A percentile compares a stretch with the other conserved stretches of the same genome.
These are phyloP conservation scores for Lactarius evosmus DNA, from an alignment of 768 basidiomycete species.

Conservation along the genomic window DNA sequence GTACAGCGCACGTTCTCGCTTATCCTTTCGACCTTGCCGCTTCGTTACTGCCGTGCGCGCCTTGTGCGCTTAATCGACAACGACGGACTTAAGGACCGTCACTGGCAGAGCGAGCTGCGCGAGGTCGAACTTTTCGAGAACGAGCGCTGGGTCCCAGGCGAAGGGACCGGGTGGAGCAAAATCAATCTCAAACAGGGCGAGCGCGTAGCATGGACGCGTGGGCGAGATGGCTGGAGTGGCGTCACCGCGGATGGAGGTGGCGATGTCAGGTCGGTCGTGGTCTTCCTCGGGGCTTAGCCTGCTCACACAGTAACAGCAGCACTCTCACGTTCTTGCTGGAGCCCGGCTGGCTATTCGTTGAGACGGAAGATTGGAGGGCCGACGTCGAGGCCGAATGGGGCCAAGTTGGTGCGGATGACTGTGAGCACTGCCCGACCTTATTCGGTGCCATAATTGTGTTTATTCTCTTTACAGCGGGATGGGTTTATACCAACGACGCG, in stretches of 20 bases:
- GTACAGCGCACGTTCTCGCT: constrained; percentile 35
- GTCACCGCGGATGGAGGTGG: constrained; percentile 45
- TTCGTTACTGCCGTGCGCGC: constrained; percentile 25
- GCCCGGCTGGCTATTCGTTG: constrained; percentile 69
- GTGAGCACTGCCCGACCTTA: constrained; percentile 29
- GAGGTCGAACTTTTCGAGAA: constrained; percentile 82
- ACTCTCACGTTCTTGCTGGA: constrained; percentile 78
- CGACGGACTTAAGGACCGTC: constrained; percentile 58
- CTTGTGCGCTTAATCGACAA: constrained; percentile 51
- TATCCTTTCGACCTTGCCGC: constrained; percentile 31
- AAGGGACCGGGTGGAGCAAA: constrained; percentile 40
- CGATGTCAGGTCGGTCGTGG: constrained; percentile 57
- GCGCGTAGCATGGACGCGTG: constrained; percentile 65
- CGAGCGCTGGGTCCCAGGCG: constrained; percentile 50
- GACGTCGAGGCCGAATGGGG: constrained; percentile 62
- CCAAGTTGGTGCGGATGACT: constrained; percentile 37
- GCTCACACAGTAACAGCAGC: constrained; percentile 48
- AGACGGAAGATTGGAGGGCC: constrained; percentile 73
- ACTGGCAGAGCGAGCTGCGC: constrained; percentile 61
- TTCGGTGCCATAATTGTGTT: constrained; percentile 20
- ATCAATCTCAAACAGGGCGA: constrained; percentile 42
- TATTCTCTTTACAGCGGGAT: constrained; percentile 52
- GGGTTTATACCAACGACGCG: constrained; percentile 77
- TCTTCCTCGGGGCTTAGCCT: constrained; percentile 9
- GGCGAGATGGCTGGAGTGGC: constrained; percentile 67